Conservation (phyloP, 208 protist genomes). For the Acanthamoeba lenticulata region DNA sequence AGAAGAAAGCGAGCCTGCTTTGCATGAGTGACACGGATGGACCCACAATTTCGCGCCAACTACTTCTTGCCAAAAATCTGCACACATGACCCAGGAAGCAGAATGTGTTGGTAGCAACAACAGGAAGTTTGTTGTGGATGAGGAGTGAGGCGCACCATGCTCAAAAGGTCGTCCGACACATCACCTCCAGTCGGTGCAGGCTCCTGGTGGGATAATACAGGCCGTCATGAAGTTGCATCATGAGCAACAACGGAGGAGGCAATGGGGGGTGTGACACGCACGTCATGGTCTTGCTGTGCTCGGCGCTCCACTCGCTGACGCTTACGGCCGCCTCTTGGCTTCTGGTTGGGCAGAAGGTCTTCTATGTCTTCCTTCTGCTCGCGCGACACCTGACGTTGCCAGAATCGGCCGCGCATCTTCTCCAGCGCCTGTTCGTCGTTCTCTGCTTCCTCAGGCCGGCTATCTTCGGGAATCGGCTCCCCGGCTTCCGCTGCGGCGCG, state of each 20-base stretch:
- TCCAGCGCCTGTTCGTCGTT: neutral
- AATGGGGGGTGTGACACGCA: too few relatives aligned
- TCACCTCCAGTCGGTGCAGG: neutral
- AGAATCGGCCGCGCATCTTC: neutral
- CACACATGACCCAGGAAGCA: neutral
- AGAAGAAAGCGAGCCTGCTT: neutral
- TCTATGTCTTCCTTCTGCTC: slow-evolving; percentile 25
- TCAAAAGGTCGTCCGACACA: neutral
- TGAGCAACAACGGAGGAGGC: neutral
- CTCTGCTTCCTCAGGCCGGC: too few relatives aligned
- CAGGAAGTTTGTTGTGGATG: neutral
- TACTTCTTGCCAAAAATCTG: neutral
- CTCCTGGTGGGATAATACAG: neutral
- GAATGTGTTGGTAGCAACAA: neutral
- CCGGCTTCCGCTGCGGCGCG: neutral
- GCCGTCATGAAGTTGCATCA: too few relatives aligned
- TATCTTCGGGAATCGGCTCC: neutral
- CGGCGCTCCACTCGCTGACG: neutral
- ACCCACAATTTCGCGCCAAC: neutral
- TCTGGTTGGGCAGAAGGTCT: neutral
- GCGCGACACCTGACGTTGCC: neutral
- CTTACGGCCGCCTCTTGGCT: neutral
- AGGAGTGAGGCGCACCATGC: neutral
- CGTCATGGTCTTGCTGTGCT: neutral
- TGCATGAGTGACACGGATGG: neutral